Conservation (phyloP, 2,329 filamentous ascomycete species). For the Amesomyces nigricolor region DNA sequence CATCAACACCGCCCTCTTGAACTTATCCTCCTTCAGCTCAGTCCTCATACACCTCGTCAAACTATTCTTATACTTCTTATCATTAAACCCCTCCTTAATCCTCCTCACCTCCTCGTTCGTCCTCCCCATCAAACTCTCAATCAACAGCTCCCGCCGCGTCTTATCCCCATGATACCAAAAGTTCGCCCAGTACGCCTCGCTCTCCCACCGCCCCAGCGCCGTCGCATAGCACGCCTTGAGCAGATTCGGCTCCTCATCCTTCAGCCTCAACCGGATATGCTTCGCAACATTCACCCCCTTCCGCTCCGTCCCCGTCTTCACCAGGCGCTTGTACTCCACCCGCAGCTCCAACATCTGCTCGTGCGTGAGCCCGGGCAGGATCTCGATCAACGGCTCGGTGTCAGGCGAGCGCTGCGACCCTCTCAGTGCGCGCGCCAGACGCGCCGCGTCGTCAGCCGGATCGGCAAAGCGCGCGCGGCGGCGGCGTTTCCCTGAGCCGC, state of each 20-base stretch:
- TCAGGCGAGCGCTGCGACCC: conserved; percentile 59
- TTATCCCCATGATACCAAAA: conserved; percentile 93
- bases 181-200: conserved; percentile 95
- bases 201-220: conserved; percentile 84
- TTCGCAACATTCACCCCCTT: conserved; percentile 81
- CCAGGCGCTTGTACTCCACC: conserved; percentile 83
- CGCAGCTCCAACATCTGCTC: conserved; percentile 84
- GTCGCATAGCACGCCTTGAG: conserved; percentile 91
- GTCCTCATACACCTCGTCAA: conserved; percentile 81
- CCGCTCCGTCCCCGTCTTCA: conserved; percentile 67
- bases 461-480: conserved; percentile 77
- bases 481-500: conserved; percentile 38
- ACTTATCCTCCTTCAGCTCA: conserved; percentile 93
- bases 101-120: conserved; percentile 77
- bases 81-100: conserved; percentile 84
- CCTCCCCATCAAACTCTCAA: conserved; percentile 87
- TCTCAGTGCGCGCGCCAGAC: conserved; percentile 69
- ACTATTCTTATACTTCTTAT: conserved; percentile 85
- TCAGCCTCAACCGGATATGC: conserved; percentile 71
- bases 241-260: conserved; percentile 67
- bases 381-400: conserved; percentile 67
- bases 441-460: conserved; percentile 69
- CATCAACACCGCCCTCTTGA: conserved; percentile 79
- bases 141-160: conserved; percentile 79
- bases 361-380: conserved; percentile 76